Percentiles rank a stretch among this genome's conserved stretches.
These are phyloP conservation scores for Fraxinus nigra DNA, from an alignment of 305 asterid genomes.

Conservation along the genomic window DNA sequence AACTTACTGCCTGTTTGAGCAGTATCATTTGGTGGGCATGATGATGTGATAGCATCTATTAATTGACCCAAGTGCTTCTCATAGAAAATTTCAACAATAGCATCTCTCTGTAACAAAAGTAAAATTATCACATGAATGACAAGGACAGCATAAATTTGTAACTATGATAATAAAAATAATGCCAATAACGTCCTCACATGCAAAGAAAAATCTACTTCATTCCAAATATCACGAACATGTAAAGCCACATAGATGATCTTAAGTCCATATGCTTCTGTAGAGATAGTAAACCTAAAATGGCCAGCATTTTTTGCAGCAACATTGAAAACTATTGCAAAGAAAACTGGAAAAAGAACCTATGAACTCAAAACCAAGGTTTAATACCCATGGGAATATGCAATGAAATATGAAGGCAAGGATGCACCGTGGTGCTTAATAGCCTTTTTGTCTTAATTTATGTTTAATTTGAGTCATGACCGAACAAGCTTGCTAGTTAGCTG, in stretches of 20 bases:
- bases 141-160: conserved; percentile 5
- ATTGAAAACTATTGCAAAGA: neutral
- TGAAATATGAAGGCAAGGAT: neutral
- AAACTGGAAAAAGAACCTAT: neutral
- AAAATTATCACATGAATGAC: conserved; percentile 24
- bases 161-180: neutral
- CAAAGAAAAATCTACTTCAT: neutral
- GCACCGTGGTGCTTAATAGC: neutral
- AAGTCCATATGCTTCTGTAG: neutral
- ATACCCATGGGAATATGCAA: neutral
- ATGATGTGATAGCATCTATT: conserved; percentile 70
- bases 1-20: conserved; percentile 37
- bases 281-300: neutral
- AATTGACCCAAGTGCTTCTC: conserved; percentile 86
- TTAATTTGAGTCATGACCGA: conserved; percentile 1
- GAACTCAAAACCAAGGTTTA: neutral
- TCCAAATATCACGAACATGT: neutral
- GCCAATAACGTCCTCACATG: neutral
- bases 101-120: conserved; percentile 71
- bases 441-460: conserved; percentile 7
- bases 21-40: conserved; percentile 54
- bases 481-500: conserved; percentile 8
- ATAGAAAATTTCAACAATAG: conserved; percentile 78
- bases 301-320: neutral
- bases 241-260: conserved; percentile 7